Conservation (phyloP, 352 stramenopile species). For the Discostella stelligera region DNA sequence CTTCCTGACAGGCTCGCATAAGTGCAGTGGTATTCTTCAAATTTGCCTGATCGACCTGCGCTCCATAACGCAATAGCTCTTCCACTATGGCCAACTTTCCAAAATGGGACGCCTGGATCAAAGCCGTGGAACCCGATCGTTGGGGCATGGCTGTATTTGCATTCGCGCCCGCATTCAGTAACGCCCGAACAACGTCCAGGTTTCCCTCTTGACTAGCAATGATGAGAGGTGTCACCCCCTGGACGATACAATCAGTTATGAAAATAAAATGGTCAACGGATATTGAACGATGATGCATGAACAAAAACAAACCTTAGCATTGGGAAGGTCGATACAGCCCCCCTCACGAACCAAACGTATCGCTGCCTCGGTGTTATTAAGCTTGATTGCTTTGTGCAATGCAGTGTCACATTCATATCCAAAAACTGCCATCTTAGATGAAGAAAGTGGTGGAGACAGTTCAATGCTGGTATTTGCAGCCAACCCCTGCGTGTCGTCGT, state of each 20-base stretch:
- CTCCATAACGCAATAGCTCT: slow-evolving; percentile 61
- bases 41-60: slow-evolving; percentile 75
- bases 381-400: slow-evolving; percentile 50
- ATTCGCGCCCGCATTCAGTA: slow-evolving; percentile 49
- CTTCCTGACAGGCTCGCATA: slow-evolving; percentile 82
- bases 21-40: slow-evolving; percentile 81
- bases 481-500: too few species aligned
- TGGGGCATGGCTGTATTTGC: slow-evolving; percentile 55
- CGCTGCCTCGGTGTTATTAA: slow-evolving; percentile 30
- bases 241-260: neutral
- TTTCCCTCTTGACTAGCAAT: slow-evolving; percentile 61
- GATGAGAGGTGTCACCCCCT: slow-evolving; percentile 62
- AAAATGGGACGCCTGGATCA: slow-evolving; percentile 83
- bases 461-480: too few species aligned
- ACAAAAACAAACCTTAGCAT: slow-evolving; percentile 37
- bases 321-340: slow-evolving; percentile 37
- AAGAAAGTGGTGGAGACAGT: too few species aligned
- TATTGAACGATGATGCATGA: neutral
- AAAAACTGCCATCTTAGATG: slow-evolving; percentile 25
- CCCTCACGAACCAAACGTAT: slow-evolving; percentile 44
- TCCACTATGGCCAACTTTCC: slow-evolving; percentile 69
- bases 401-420: slow-evolving; percentile 52
- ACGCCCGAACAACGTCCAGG: slow-evolving; percentile 45
- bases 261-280: neutral
- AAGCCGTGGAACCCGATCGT: slow-evolving; percentile 65